These are phyloP conservation scores for Geranium brycei DNA, from an alignment of 345 rosid species.

Conservation along the genomic window DNA sequence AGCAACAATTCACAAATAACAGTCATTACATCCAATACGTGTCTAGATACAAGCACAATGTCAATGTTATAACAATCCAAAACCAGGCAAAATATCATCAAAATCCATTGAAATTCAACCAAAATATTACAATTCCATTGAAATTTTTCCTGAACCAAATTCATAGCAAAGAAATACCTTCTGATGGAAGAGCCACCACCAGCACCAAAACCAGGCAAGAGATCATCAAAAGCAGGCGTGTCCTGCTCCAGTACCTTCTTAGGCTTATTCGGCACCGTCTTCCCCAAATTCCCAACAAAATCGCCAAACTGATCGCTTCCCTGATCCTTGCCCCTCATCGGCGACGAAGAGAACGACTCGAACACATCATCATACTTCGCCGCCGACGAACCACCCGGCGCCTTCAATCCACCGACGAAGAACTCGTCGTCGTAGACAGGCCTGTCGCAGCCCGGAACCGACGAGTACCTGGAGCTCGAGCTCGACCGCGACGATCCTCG, in stretches of 20 bases:
- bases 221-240: conserved; percentile 26
- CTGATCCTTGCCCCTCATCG: conserved; percentile 3
- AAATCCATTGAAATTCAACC: neutral
- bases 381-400: conserved; percentile 12
- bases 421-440: conserved; percentile 37
- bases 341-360: conserved; percentile 5
- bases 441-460: conserved; percentile 26
- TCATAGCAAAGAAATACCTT: conserved; percentile 3
- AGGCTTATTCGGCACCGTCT: conserved; percentile 10
- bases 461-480: conserved; percentile 8
- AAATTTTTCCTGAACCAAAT: neutral
- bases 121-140: neutral
- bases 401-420: conserved; percentile 28
- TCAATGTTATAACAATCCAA: too few species aligned
- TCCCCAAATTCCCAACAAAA: conserved; percentile 24
- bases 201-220: conserved; percentile 37
- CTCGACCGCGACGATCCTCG: neutral
- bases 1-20: too few species aligned
- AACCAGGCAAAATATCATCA: too few species aligned
- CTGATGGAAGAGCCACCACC: conserved; percentile 15
- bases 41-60: neutral
- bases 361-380: conserved; percentile 21
- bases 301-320: conserved; percentile 19
- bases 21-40: too few species aligned
- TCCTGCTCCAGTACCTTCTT: conserved; percentile 12